Base-by-base conservation (phyloP, 495 filamentous ascomycete genomes). In the Penicillium paxilli region DNA sequence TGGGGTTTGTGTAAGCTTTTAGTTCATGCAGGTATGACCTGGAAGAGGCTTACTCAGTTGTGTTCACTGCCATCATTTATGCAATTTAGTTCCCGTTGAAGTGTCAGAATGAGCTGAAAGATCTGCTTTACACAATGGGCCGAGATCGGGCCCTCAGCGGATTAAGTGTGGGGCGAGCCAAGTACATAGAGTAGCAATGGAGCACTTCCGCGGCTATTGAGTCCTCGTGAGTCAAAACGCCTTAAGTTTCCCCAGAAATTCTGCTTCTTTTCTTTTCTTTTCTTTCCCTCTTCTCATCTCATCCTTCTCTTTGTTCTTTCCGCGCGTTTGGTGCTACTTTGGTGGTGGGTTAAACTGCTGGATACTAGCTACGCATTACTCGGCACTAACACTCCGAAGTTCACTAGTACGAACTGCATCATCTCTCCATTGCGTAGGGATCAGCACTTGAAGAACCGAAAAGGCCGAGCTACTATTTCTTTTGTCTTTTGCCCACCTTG, bases 131-230 rank as follows among this genome's bases (percentile, higher is more conserved):
- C 57, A 38, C 51, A 33, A 50, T 12, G 25, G 59, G 58, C 62
- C 62, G 62, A 64, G 62, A 64, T 64, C 62, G 58, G 61, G 54
- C 51, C 51, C 40, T 6, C 16, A 38, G 35, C 35, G 35, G 35
- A 38, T 38, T 38, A 16, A 5, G 8, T 16, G 24, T 19, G 49
- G 52, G 47, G 52, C 48, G 44, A 28, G 20, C 33, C 17, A 20
- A 19, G 33, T 42, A 24, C 28, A 40, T 47, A 53, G 44, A 55
- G 44, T 52, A 10, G 22, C 32, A 57, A 50, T 50, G 24, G n/a
- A 48, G 32, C 14, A 17, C 25, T 47, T 37, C 33, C 45, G 19
- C 20, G 38, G 41, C 40, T 38, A 28, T 23, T 21, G 25, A 55
- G 28, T 54, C 37, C 47, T 35, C 40, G 14, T 24, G 40, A 45